These are phyloP conservation scores for Phialophora macrospora DNA, from an alignment of 2,329 filamentous ascomycete genomes.

Conservation along the genomic window DNA sequence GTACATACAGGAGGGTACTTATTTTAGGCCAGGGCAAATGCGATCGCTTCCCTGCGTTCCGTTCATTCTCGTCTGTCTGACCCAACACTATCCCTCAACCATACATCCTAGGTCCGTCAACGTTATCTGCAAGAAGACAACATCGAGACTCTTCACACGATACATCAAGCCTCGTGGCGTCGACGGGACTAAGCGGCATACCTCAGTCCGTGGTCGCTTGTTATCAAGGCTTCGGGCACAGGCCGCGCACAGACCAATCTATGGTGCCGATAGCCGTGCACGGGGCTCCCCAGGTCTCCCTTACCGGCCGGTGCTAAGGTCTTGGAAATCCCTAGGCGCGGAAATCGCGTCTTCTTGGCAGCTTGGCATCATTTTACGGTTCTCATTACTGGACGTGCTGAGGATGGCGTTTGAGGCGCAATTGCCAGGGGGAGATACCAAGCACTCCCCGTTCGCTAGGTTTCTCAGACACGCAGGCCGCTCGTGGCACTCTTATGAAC, in stretches of 20 bases:
- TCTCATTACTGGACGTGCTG: too few species aligned
- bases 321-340: neutral
- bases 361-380: neutral
- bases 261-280: neutral
- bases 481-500: too few species aligned
- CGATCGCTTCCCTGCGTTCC: too few species aligned
- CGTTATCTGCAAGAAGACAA: too few species aligned
- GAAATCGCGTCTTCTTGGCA: neutral
- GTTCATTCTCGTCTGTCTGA: too few species aligned
- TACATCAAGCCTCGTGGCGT: neutral
- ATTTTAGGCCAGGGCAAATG: too few species aligned
- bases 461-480: neutral
- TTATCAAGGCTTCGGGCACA: neutral
- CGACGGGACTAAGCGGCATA: neutral
- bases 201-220: neutral
- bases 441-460: neutral
- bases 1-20: too few species aligned
- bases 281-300: too few species aligned
- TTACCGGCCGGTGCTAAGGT: too few species aligned
- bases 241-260: neutral
- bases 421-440: neutral
- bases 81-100: too few species aligned
- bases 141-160: too few species aligned
- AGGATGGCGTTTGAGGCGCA: neutral
- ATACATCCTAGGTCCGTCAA: too few species aligned